Evolutionary conservation across 352 stramenopile species (phyloP), one percentile per base, ranked within the genome.

Genomic region (Phytophthora agathidicida): DNA sequence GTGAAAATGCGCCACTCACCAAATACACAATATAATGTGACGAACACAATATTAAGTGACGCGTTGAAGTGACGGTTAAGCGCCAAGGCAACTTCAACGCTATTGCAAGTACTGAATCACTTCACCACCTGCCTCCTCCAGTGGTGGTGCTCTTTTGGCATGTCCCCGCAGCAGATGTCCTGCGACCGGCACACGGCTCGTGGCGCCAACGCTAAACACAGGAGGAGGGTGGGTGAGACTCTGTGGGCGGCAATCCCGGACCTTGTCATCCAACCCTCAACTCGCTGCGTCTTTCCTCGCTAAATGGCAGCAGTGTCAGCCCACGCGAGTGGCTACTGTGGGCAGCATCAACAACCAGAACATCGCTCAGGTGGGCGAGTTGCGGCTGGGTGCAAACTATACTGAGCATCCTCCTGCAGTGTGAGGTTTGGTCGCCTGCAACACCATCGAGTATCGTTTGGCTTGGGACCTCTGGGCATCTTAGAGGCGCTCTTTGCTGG

Each of bases 1-100:
- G 44, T 16, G 20, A 8, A 49, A 59, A 42, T 59, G 23, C 24
- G 17, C 23, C 43, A 55, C 42, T 56, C 22, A 17, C 3, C 1
- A 1, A 1, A 1, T n/a, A 44, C 51, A 19, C 16, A 44, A 45
- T 24, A 37, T 6, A 23, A 6, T 50, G 49, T 49, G 1, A 3
- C 5, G 16, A 9, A 41, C 33, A 2, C n/a, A 41, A 41, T 9
- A 22, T 17, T 16, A 50, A 50, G 42, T 50, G 27, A 38, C 26
- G 10, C 9, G 28, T 39, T 10, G 33, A 39, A 39, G 33, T 20
- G 22, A 39, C 14, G 33, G 20, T 24, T 11, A 5, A 5, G 37
- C 26, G n/a, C n/a, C n/a, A n/a, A n/a, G n/a, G n/a, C n/a, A n/a
- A n/a, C n/a, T n/a, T n/a, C n/a, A n/a, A n/a, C n/a, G n/a, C n/a